Percentiles rank a stretch among this genome's conserved stretches.
phyloP scores from a whole-genome alignment of 31 red algal genomes.

The Bonnemaisonia californica region DNA sequence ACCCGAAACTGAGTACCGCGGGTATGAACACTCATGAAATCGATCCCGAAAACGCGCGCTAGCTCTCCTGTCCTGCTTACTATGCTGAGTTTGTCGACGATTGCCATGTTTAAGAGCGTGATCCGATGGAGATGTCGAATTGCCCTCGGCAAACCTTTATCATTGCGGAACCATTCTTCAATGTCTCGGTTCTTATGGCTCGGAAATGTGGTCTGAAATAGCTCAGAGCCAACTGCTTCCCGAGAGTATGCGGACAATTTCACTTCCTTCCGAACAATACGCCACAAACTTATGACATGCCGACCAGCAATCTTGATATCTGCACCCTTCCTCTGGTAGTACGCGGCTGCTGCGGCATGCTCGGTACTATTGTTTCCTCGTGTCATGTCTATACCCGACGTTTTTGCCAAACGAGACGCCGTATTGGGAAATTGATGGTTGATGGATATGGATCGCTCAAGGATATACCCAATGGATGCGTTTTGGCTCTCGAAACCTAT shows the following conservation, averaged over 20 bases:
- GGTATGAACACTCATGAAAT: conserved; percentile 87
- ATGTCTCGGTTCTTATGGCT: conserved; percentile 53
- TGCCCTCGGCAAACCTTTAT: conserved; percentile 25
- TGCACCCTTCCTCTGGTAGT: conserved; percentile 69
- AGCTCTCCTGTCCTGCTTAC: conserved; percentile 83
- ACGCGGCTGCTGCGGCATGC: conserved; percentile 38
- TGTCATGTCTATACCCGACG: conserved; percentile 7
- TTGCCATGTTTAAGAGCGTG: conserved; percentile 39
- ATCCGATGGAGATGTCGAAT: conserved; percentile 39
- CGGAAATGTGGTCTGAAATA: conserved; percentile 80
- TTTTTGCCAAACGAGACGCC: conserved; percentile 72
- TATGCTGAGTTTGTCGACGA: conserved; percentile 78
- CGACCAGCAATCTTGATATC: conserved; percentile 85
- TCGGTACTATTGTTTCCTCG: conserved; percentile 32
- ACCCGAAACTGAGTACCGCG: conserved; percentile 94
- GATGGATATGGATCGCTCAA: conserved; percentile 77
- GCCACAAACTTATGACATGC: conserved; percentile 89
- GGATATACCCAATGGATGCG: conserved; percentile 80
- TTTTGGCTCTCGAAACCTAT: conserved; percentile 79
- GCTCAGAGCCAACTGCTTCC: conserved; percentile 59
- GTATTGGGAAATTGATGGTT: conserved; percentile 39
- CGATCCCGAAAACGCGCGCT: conserved; percentile 92
- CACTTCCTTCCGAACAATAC: conserved; percentile 80
- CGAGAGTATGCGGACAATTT: conserved; percentile 79
- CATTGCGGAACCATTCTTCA: conserved; percentile 54